Base-by-base conservation (phyloP, 2,329 filamentous ascomycete species). In the Penicillium sp. region DNA sequence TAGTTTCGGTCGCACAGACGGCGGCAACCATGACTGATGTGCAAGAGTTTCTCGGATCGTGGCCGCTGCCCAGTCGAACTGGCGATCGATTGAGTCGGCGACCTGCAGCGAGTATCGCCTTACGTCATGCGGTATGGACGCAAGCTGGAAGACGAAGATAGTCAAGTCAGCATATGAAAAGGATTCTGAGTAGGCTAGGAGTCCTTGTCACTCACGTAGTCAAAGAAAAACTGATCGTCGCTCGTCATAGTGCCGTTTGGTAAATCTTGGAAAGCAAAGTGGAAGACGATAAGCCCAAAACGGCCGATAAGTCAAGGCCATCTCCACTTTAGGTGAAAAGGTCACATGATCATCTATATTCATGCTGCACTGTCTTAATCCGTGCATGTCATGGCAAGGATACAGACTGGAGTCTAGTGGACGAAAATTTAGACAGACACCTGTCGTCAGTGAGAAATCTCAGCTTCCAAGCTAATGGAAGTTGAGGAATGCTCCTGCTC, bases 21-120 rank as follows among this genome's bases (percentile, higher is more conserved):
- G 83, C 43, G 91, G 91, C 14, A 96, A 79, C 90, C 91, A 95
- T 72, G 83, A 77, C 55, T 87, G 83, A 39, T 87, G 81, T 39
- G 88, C 84, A 47, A 92, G 81, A 4, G 83, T 83, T 62, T 92
- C 87, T 72, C 90, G 87, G 49, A 97, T 81, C 39, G 84, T 81
- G 37, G 83, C 81, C 55, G 92, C 90, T 46, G 91, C 87, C 60
- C 84, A 82, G 69, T 96, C 91, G 75, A 96, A 88, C 71, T 92
- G 87, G 59, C 84, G 83, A 77, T 97, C 91, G 73, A 96, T 86
- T 66, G 88, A 89, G 64, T 92, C 89, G 73, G 91, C 91, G 61
- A 94, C 83, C 54, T 90, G 84, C 66, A 83, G 81, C 16, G 89
- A 88, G 75, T 92, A 92, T 63, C 82, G 82, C 61, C 85, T 85